These are phyloP conservation scores for Ustilago cynodontis DNA, from an alignment of 1,284 basidiomycete species.

Conservation along the genomic window DNA sequence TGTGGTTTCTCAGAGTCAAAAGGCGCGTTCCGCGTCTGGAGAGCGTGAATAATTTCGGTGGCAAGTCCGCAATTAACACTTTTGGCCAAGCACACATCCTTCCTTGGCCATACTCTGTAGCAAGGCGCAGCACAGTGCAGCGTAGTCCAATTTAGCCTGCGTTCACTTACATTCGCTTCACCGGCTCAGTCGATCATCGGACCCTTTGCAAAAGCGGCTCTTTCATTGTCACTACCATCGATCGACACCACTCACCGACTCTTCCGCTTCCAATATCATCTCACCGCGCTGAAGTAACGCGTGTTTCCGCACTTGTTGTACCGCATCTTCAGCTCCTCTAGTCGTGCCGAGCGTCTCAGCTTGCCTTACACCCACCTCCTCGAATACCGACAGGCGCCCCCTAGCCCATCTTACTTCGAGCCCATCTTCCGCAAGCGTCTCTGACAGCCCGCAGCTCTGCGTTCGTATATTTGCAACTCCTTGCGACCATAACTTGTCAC, in stretches of 20 bases:
- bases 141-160: not conserved
- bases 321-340: no score
- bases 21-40: slow-evolving; percentile 41
- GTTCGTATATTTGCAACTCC: no score
- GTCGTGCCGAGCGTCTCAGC: no score
- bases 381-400: no score
- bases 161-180: no score
- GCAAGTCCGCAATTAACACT: slow-evolving; percentile 46
- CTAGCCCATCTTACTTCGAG: no score
- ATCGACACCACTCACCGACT: not conserved
- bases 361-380: no score
- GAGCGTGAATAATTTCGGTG: slow-evolving; percentile 15
- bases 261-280: not conserved
- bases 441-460: no score
- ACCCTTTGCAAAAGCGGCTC: not conserved
- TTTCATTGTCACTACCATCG: not conserved
- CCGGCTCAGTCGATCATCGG: not conserved
- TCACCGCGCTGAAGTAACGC: not conserved
- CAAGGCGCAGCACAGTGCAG: not conserved
- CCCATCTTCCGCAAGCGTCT: no score
- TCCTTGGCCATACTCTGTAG: not conserved
- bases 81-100: slow-evolving; percentile 6
- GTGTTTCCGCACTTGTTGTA: no score
- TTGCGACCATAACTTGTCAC: no score
- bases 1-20: not conserved